Evolutionary conservation across 75 land plant genomes (phyloP).

Genomic region (Cryptomeria japonica): DNA sequence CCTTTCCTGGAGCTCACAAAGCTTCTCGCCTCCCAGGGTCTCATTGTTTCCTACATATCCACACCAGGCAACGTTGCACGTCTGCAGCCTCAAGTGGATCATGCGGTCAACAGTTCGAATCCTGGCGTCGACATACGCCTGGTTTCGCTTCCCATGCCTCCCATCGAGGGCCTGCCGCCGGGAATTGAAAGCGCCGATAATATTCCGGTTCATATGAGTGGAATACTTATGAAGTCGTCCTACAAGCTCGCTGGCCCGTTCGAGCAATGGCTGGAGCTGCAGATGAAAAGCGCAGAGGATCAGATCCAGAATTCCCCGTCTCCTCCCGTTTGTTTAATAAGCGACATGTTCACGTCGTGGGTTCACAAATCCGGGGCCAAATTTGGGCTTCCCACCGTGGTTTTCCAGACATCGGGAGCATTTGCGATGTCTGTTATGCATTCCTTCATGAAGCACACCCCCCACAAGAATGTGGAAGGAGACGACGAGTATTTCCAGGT

Average conservation of each 20-base stretch:
- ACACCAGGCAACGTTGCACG: conserved; percentile 31
- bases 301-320: neutral
- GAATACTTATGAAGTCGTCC: neutral
- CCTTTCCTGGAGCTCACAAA: conserved; percentile 37
- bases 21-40: conserved; percentile 26
- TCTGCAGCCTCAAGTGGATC: neutral
- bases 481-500: neutral
- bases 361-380: neutral
- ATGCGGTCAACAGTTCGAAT: neutral
- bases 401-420: neutral
- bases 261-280: neutral
- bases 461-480: neutral
- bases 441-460: neutral
- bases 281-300: neutral
- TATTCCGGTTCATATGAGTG: neutral
- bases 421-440: neutral
- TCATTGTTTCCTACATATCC: conserved; percentile 21
- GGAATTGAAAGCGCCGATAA: neutral
- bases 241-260: neutral
- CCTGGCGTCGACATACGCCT: neutral
- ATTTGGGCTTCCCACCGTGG: neutral
- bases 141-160: neutral
- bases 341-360: conserved; percentile 3
- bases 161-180: neutral
- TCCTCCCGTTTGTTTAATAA: neutral